phyloP scores from a whole-genome alignment of 352 stramenopile species.

The Phytophthora fragariaefolia region DNA sequence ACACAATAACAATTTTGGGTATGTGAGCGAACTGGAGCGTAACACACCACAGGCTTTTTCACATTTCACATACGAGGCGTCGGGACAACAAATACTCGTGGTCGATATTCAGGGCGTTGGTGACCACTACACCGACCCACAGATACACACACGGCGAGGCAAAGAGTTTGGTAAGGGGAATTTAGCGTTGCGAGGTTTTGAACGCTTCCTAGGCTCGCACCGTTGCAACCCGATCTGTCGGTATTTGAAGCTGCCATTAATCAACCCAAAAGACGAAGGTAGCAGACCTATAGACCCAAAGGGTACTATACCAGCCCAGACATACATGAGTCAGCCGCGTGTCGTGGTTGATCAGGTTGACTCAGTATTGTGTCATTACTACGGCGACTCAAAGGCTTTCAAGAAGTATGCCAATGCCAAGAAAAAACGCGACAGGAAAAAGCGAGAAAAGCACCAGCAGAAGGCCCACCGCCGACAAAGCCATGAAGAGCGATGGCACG shows the following conservation, averaged over 20 bases:
- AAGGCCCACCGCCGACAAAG: slow-evolving; percentile 8
- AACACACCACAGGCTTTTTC: slow-evolving; percentile 91
- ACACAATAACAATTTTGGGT: slow-evolving; percentile 88
- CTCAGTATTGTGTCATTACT: slow-evolving; percentile 77
- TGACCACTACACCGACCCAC: slow-evolving; percentile 96
- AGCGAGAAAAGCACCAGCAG: slow-evolving; percentile 35
- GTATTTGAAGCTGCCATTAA: slow-evolving; percentile 77
- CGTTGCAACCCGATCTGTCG: slow-evolving; percentile 85
- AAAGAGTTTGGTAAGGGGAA: slow-evolving; percentile 90
- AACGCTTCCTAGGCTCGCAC: slow-evolving; percentile 77
- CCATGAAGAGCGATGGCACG: slow-evolving; percentile 23
- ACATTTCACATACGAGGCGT: slow-evolving; percentile 93
- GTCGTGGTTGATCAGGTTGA: slow-evolving; percentile 67
- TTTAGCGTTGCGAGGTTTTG: slow-evolving; percentile 68
- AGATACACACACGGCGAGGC: slow-evolving; percentile 88
- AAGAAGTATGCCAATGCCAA: slow-evolving; percentile 68
- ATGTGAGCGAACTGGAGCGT: slow-evolving; percentile 79
- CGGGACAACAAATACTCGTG: slow-evolving; percentile 91
- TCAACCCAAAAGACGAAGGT: slow-evolving; percentile 68
- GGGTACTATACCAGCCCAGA: slow-evolving; percentile 72
- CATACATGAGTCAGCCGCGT: slow-evolving; percentile 70
- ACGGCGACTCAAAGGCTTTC: slow-evolving; percentile 73
- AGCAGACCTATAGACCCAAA: slow-evolving; percentile 46
- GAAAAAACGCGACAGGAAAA: slow-evolving; percentile 45
- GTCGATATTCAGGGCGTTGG: slow-evolving; percentile 96